Evolutionary conservation across 1,284 basidiomycete species (phyloP).

Genomic region (Tylopilus sp.): DNA sequence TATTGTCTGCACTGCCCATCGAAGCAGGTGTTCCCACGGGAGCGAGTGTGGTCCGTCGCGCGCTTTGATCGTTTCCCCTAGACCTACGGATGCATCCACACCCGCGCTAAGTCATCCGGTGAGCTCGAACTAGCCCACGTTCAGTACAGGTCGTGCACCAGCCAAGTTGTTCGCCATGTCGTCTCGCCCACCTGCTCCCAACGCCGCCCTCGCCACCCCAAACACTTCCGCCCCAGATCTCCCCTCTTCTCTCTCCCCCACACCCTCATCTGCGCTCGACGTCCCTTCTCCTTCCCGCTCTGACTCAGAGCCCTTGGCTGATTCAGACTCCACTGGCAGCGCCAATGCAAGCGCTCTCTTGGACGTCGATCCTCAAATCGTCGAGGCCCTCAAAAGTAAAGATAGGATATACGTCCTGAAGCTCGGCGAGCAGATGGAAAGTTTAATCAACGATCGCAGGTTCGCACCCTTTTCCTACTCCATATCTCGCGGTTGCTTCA

Average conservation of each 20-base stretch:
- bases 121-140: too few relatives aligned
- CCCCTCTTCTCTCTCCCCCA: conserved; percentile 3
- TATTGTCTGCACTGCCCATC: conserved; percentile 14
- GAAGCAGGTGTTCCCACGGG: conserved; percentile 24
- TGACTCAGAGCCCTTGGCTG: conserved; percentile 31
- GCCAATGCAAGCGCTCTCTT: conserved; percentile 15
- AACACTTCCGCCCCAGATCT: conserved; percentile 14
- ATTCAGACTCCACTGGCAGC: conserved; percentile 25
- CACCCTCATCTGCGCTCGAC: conserved; percentile 4
- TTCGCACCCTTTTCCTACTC: conserved; percentile 36
- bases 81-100: conserved; percentile 32
- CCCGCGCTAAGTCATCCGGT: conserved; percentile 22
- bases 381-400: conserved; percentile 82
- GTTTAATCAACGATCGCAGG: conserved; percentile 68
- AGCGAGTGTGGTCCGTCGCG: conserved; percentile 1
- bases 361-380: conserved; percentile 63
- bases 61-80: conserved; percentile 26
- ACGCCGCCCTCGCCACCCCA: conserved; percentile 4
- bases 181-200: conserved; percentile 6
- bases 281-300: conserved; percentile 20
- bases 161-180: conserved; percentile 14
- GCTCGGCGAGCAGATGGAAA: conserved; percentile 77
- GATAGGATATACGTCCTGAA: conserved; percentile 81
- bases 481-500: neutral
- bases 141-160: conserved; percentile 14